Evolutionary conservation across 495 filamentous ascomycete species (phyloP).

Genomic region (Penicillium argentinense): DNA sequence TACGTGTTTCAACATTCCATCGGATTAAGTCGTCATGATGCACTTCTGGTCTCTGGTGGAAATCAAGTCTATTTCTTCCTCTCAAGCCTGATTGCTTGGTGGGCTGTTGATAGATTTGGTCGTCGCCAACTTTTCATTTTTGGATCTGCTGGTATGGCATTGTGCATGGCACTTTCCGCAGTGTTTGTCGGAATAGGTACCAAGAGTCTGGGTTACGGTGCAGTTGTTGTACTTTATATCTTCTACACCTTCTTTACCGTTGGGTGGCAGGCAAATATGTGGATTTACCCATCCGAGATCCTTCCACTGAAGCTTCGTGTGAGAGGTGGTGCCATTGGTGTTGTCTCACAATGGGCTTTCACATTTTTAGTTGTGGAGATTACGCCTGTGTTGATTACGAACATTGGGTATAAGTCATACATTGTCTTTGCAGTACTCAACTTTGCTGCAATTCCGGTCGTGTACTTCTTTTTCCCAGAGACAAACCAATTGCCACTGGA

Average conservation of each 20-base stretch:
- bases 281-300: constrained; percentile 33
- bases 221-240: constrained; percentile 22
- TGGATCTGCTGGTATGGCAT: constrained; percentile 23
- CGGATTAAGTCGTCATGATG: constrained; percentile 7
- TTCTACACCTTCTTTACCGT: constrained; percentile 17
- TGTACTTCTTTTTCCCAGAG: constrained; percentile 66
- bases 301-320: constrained; percentile 43
- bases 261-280: constrained; percentile 24
- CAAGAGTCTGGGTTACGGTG: constrained; percentile 21
- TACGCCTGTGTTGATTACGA: constrained; percentile 52
- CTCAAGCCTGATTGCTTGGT: constrained; percentile 15
- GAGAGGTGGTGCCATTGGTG: constrained; percentile 1
- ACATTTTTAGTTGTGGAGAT: constrained; percentile 51
- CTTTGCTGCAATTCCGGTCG: constrained; percentile 35
- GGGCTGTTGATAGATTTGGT: constrained; percentile 22
- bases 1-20: constrained; percentile 20
- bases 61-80: constrained; percentile 44
- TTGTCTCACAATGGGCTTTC: constrained; percentile 12
- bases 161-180: constrained; percentile 32
- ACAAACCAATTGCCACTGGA: constrained; percentile 32
- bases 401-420: constrained; percentile 54
- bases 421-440: constrained; percentile 46
- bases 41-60: constrained; percentile 23
- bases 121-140: constrained; percentile 32
- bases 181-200: constrained; percentile 35